phyloP scores from a whole-genome alignment of 768 basidiomycete species.

The Amyloporia xantha region DNA sequence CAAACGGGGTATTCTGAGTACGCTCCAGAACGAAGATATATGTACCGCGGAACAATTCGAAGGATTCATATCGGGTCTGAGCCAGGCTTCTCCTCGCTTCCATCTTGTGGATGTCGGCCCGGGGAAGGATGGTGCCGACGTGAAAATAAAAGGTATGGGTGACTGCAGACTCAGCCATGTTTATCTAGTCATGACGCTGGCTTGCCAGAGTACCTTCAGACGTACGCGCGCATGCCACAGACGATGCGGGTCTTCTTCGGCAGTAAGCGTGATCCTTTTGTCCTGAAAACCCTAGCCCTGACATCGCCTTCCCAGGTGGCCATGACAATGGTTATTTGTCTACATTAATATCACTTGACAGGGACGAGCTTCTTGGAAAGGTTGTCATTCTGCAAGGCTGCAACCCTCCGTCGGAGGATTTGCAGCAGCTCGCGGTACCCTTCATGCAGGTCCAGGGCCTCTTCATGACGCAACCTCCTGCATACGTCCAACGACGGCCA shows the following conservation, averaged over 20 bases:
- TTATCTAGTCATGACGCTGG: neutral
- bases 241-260: constrained; percentile 69
- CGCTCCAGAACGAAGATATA: constrained; percentile 43
- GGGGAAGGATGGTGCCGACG: constrained; percentile 51
- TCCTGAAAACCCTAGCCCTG: neutral
- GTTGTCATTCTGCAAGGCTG: constrained; percentile 54
- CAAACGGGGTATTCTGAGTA: constrained; percentile 46
- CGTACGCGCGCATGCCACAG: constrained; percentile 66
- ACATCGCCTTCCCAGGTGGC: constrained; percentile 38
- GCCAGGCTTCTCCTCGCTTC: constrained; percentile 68
- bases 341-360: constrained; percentile 50
- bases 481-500: constrained; percentile 38
- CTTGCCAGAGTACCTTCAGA: constrained; percentile 58
- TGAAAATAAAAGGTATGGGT: constrained; percentile 64
- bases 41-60: constrained; percentile 64
- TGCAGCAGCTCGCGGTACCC: constrained; percentile 45
- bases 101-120: constrained; percentile 62
- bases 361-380: constrained; percentile 59
- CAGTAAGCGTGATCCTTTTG: constrained; percentile 34
- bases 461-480: constrained; percentile 37
- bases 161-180: neutral
- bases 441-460: constrained; percentile 46
- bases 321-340: constrained; percentile 48
- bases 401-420: constrained; percentile 34
- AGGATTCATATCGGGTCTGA: constrained; percentile 56